Evolutionary conservation across 768 basidiomycete species (phyloP), one percentile per base, ranked within the genome.

Genomic region (Mycena vitilis): DNA sequence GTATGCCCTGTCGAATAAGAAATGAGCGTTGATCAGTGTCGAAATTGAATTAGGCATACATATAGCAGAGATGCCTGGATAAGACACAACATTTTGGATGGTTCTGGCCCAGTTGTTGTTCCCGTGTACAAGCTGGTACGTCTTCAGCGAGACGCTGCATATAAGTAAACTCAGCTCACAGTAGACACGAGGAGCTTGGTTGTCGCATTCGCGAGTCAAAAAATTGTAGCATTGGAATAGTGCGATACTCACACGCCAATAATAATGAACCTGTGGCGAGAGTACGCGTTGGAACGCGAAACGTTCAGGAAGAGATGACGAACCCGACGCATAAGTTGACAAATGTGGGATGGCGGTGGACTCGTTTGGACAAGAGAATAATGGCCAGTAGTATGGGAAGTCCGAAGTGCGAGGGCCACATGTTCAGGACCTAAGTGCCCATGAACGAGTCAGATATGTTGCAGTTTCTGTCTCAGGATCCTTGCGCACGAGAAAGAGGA

Each of bases 351-450:
- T 86, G 81, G 16, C 85, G 81, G 58, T 82, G 75, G 16, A 87
- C 78, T 58, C 74, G 76, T 74, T 80, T 83, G 44, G 82, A 83
- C 62, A 80, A 76, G 5, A 80, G 47, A 7, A 84, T 81, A 40
- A 82, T 75, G 6, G 76, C 76, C 9, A 87, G 73, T 9, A 87
- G 74, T 22, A 86, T 23, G 22, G 85, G 85, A 25, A 87, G 80
- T 7, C 84, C 84, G 60, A 86, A 75, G 70, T 86, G 85, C 15
- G 85, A 84, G 2, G 86, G 81, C 83, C 83, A 86, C 71, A 84
- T 80, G 66, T 86, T 85, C 65, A 87, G 73, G 23, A 84, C 76
- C 40, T 40, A 40, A 40, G 15, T 15, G 40, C 30, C 30, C 30
- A 30, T 30, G 30, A 5, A 30, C 40, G 40, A 40, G 40, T 40